phyloP scores from a whole-genome alignment of 176 grass and related monocot species.

The Eremochloa ophiuroides region DNA sequence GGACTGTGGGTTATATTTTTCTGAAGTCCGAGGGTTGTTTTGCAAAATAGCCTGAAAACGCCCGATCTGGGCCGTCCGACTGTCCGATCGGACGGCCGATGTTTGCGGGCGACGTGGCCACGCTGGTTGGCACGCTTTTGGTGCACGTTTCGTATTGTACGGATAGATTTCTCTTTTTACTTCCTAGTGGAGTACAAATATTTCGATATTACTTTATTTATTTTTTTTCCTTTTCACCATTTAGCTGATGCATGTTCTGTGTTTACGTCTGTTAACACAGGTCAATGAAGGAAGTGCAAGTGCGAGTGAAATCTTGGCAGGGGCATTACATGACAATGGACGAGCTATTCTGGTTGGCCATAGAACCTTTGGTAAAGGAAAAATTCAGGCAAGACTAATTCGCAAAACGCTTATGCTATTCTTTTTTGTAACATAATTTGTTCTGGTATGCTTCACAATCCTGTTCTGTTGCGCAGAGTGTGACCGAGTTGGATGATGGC shows the following conservation, averaged over 20 bases:
- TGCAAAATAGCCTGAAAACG: too few species aligned
- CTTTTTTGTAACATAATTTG: background rate
- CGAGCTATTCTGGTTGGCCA: slow-evolving; percentile 86
- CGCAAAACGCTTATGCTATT: background rate
- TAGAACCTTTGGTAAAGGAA: slow-evolving; percentile 95
- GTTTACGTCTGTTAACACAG: slow-evolving; percentile 29
- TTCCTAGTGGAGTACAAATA: background rate
- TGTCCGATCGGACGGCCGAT: too few species aligned
- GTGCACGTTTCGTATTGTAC: too few species aligned
- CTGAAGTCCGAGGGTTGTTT: too few species aligned
- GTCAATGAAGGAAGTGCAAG: slow-evolving; percentile 94
- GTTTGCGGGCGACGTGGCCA: too few species aligned
- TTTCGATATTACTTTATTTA: background rate
- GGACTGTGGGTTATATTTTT: too few species aligned
- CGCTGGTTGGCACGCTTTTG: too few species aligned
- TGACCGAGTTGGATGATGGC: slow-evolving; percentile 82
- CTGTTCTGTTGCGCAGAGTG: slow-evolving; percentile 48
- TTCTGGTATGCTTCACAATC: background rate
- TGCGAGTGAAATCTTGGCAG: slow-evolving; percentile 93
- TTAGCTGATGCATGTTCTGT: background rate
- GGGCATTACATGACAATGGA: slow-evolving; percentile 93
- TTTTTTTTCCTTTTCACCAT: background rate
- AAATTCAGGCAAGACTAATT: slow-evolving; percentile 64
- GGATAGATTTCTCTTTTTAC: background rate
- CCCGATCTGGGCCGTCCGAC: too few species aligned